phyloP scores from a whole-genome alignment of 441 rosid genomes.

The Jatropha podagrica region DNA sequence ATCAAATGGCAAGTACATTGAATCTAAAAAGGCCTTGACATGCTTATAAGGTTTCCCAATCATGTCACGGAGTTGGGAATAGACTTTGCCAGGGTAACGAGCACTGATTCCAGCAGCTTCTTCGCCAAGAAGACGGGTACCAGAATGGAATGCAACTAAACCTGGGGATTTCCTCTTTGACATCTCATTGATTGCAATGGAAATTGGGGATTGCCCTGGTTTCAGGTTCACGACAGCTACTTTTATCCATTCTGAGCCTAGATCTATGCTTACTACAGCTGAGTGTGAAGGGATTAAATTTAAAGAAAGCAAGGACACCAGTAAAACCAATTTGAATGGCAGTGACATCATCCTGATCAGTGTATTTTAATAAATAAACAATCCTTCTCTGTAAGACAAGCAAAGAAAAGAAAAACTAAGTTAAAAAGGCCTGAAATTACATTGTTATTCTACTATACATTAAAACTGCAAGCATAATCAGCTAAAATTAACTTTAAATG shows the following conservation, averaged over 20 bases:
- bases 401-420: no score
- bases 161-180: conserved; percentile 59
- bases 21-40: conserved; percentile 56
- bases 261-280: conserved; percentile 90
- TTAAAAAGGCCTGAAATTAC: not conserved
- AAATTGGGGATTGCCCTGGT: conserved; percentile 87
- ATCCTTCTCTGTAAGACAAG: conserved; percentile 18
- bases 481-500: no score
- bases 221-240: conserved; percentile 86
- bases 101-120: conserved; percentile 93
- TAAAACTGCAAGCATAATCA: no score
- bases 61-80: conserved; percentile 76
- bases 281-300: conserved; percentile 49
- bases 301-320: conserved; percentile 37
- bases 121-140: conserved; percentile 72
- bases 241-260: conserved; percentile 91
- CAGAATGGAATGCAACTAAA: conserved; percentile 78
- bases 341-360: conserved; percentile 38
- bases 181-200: conserved; percentile 96
- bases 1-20: conserved; percentile 70
- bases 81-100: conserved; percentile 79
- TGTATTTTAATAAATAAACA: conserved; percentile 19
- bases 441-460: no score
- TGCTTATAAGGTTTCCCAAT: conserved; percentile 69
- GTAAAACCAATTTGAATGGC: conserved; percentile 37